These are phyloP conservation scores for Mycena crocata DNA, from an alignment of 768 basidiomycete species.

Conservation along the genomic window DNA sequence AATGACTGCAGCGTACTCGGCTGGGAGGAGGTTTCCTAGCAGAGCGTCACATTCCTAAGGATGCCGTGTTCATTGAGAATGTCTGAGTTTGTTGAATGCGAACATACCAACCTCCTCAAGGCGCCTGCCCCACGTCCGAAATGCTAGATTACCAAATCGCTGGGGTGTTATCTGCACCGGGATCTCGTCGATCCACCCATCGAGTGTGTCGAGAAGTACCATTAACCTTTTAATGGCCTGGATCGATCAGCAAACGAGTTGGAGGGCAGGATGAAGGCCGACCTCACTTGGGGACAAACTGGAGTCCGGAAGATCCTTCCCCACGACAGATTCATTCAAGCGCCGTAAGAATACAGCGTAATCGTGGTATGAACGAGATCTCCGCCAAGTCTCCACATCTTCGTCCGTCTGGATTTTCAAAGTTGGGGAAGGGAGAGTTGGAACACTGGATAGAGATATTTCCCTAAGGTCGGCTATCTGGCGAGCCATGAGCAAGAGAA, in stretches of 20 bases:
- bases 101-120: conserved; percentile 73
- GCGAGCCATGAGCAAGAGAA: conserved; percentile 12
- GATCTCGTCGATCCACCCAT: conserved; percentile 83
- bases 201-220: conserved; percentile 71
- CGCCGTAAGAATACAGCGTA: conserved; percentile 81
- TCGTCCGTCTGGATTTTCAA: conserved; percentile 76
- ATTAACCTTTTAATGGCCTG: conserved; percentile 65
- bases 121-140: conserved; percentile 84
- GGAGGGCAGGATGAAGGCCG: conserved; percentile 21
- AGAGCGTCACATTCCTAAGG: conserved; percentile 70
- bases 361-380: conserved; percentile 76
- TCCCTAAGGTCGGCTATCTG: conserved; percentile 35
- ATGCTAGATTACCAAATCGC: conserved; percentile 92
- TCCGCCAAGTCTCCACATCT: conserved; percentile 80
- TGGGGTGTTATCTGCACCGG: conserved; percentile 82
- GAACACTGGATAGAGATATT: conserved; percentile 29
- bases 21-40: conserved; percentile 60
- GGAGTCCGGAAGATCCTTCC: conserved; percentile 62
- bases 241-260: conserved; percentile 10
- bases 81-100: neutral
- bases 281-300: conserved; percentile 49
- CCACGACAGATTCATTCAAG: conserved; percentile 83
- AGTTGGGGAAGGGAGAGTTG: conserved; percentile 47
- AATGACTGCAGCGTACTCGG: conserved; percentile 55
- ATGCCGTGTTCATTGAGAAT: conserved; percentile 13